Percentiles rank a stretch among this genome's conserved stretches.
These are phyloP conservation scores for Karstenula rhodostoma DNA, from an alignment of 2,329 filamentous ascomycete species.

Conservation along the genomic window DNA sequence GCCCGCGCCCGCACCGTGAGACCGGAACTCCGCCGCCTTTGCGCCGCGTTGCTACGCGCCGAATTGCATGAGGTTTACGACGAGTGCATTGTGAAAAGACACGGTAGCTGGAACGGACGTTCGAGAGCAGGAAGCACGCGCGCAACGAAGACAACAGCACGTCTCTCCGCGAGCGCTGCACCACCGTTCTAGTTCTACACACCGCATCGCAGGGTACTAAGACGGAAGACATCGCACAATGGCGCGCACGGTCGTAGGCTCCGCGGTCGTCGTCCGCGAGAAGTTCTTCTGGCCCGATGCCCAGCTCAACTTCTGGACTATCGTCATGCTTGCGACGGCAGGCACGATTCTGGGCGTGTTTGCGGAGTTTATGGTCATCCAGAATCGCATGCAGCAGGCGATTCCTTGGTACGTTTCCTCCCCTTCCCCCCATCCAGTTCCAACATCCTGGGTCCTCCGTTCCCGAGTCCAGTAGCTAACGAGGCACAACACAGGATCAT, in stretches of 20 bases:
- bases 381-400: slow-evolving; percentile 63
- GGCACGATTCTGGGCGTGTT: slow-evolving; percentile 67
- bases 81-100: background rate
- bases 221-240: slow-evolving; percentile 29
- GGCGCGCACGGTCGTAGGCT: slow-evolving; percentile 50
- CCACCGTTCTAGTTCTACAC: background rate
- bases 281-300: slow-evolving; percentile 72
- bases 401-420: slow-evolving; percentile 64
- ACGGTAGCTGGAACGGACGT: background rate
- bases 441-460: background rate
- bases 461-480: slow-evolving; percentile 16
- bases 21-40: background rate
- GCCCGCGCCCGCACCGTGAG: background rate
- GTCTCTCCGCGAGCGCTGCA: background rate
- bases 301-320: slow-evolving; percentile 71
- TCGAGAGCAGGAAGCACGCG: background rate
- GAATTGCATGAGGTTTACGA: background rate
- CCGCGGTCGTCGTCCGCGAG: slow-evolving; percentile 55
- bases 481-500: slow-evolving; percentile 61
- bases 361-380: slow-evolving; percentile 66
- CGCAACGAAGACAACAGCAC: background rate
- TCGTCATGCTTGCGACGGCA: slow-evolving; percentile 67
- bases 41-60: background rate
- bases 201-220: background rate
- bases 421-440: background rate